These are phyloP conservation scores for Mycena rosella DNA, from an alignment of 768 basidiomycete genomes.

Conservation along the genomic window DNA sequence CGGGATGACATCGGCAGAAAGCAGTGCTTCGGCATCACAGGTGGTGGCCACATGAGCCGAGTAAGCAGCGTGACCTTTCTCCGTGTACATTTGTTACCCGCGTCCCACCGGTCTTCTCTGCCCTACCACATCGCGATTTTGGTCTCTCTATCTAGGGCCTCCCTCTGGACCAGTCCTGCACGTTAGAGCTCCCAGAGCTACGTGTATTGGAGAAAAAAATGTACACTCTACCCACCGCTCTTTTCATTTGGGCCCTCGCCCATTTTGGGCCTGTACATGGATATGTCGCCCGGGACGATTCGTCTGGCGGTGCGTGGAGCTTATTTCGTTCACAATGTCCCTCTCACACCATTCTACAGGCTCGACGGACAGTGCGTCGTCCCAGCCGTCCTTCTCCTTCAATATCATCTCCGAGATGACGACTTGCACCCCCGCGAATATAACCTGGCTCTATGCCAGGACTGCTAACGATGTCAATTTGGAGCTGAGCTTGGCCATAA, in stretches of 20 bases:
- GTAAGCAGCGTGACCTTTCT: constrained; percentile 9
- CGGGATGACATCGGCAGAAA: constrained; percentile 22
- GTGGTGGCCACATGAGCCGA: background rate
- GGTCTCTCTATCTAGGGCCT: background rate
- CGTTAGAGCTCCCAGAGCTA: background rate
- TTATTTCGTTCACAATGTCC: background rate
- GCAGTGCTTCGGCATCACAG: constrained; percentile 10
- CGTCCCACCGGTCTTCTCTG: constrained; percentile 13
- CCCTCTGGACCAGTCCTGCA: constrained; percentile 7
- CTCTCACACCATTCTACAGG: constrained; percentile 27
- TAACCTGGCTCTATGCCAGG: constrained; percentile 43
- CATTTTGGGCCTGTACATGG: constrained; percentile 29
- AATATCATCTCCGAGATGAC: constrained; percentile 45
- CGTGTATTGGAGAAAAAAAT: constrained; percentile 22
- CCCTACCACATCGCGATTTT: constrained; percentile 14
- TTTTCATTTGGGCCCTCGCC: constrained; percentile 31
- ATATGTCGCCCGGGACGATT: background rate
- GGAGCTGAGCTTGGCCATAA: constrained; percentile 18
- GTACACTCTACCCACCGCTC: constrained; percentile 32
- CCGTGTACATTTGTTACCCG: constrained; percentile 3
- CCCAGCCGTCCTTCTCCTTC: constrained; percentile 38
- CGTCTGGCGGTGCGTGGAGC: constrained; percentile 18
- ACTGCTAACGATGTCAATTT: background rate
- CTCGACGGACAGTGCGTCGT: background rate
- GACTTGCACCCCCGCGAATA: constrained; percentile 47